Evolutionary conservation across 176 grass and related monocot genomes (phyloP).

Genomic region (Elaeis guineensis): DNA sequence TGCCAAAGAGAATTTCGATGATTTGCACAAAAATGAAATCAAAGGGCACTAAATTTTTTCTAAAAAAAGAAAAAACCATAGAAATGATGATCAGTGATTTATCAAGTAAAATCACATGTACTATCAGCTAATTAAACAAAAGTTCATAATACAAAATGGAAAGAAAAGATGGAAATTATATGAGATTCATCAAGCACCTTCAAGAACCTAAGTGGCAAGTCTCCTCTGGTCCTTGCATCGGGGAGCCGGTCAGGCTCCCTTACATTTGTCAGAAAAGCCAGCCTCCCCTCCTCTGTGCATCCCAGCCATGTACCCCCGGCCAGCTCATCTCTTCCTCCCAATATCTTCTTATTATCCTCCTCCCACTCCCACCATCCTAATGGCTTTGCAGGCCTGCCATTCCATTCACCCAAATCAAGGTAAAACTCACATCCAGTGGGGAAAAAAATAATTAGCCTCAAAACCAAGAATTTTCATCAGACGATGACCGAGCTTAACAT

Average conservation of each 20-base stretch:
- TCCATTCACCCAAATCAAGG: background rate
- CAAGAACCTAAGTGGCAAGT: slow-evolving; percentile 75
- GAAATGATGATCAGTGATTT: no score
- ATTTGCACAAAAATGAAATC: no score
- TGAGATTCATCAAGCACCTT: slow-evolving; percentile 27
- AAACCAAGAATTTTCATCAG: background rate
- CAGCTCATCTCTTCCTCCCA: slow-evolving; percentile 70
- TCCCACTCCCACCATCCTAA: slow-evolving; percentile 72
- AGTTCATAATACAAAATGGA: no score
- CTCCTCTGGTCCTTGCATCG: slow-evolving; percentile 52
- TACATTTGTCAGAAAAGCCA: slow-evolving; percentile 77
- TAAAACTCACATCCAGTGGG: background rate
- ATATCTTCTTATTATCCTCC: slow-evolving; percentile 30
- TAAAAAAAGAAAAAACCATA: no score
- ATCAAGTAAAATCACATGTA: no score
- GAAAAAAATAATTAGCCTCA: background rate
- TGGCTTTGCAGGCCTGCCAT: slow-evolving; percentile 54
- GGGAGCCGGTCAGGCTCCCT: slow-evolving; percentile 30
- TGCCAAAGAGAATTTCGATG: no score
- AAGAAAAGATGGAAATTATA: no score
- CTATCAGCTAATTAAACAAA: no score
- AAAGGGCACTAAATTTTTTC: no score
- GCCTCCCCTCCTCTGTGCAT: slow-evolving; percentile 53
- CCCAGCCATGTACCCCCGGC: slow-evolving; percentile 85
- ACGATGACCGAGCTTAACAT: no score